Evolutionary conservation across 2,329 filamentous ascomycete species (phyloP), one percentile per base, ranked within the genome.

Genomic region (Lachnellula hyalina): DNA sequence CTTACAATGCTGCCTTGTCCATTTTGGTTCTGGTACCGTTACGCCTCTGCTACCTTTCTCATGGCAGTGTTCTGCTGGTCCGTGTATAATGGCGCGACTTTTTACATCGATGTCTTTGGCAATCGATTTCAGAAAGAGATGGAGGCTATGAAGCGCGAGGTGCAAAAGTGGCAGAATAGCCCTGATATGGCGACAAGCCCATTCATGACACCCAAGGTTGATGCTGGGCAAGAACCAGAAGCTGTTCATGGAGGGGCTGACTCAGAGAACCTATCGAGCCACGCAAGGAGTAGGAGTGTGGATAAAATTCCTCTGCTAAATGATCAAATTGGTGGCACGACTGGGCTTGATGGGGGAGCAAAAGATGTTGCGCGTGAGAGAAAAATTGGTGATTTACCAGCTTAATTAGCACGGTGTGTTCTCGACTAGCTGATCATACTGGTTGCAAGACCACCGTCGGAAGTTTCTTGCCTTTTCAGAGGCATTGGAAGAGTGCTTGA

Each of bases 21-120:
- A 0, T 66, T 99, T 7, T 99, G 94, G 93, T 96, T 99, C 73
- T 88, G 89, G 77, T 94, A 86, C 68, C 84, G 86, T 45, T 90
- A 85, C 80, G 86, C 89, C 0, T 94, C 89, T 41, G 84, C 86
- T 2, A 62, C 71, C 0, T 99, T 96, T 73, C 77, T 99, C 46
- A 77, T 86, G 52, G 74, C 82, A 2, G 85, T 99, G n/a, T 97
- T 99, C 68, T 79, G 84, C 44, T 96, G 92, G 91, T 95, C 90
- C 64, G 87, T 96, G 53, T 95, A 96, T 75, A 99, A 99, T 65
- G 94, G 94, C 34, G 90, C 94, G 17, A 97, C 92, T 0, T 99
- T 89, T 72, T 99, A 99, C 73, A 97, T 99, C 67, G 94, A 99
- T 65, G 90, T 97, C 1, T 99, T 97, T 70, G 94, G 95, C 52